A percentile compares a stretch with the other conserved stretches of the same genome.
phyloP scores from a whole-genome alignment of 2,329 filamentous ascomycete genomes.

The Orbilia blumenaviensis region DNA sequence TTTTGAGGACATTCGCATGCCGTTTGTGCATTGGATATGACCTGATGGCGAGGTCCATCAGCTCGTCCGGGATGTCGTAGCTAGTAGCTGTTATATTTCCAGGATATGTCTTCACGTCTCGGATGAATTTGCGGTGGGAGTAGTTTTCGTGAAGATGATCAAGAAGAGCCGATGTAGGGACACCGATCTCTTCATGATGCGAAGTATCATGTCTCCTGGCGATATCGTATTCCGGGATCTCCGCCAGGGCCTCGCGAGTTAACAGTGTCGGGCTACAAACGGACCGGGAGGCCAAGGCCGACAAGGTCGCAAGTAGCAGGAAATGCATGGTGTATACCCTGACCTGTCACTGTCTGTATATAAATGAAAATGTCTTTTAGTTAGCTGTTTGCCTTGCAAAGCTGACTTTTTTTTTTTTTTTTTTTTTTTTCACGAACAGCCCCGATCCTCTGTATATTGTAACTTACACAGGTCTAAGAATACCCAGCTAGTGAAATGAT shows the following conservation, averaged over 20 bases:
- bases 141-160: conserved; percentile 13
- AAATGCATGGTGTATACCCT: conserved; percentile 5
- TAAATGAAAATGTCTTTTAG: no score
- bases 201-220: background rate
- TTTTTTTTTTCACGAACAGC: no score
- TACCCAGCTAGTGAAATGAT: background rate
- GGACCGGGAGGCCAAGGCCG: conserved; percentile 7
- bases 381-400: no score
- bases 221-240: conserved; percentile 24
- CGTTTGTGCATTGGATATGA: conserved; percentile 34
- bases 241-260: background rate
- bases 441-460: background rate
- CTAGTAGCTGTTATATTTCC: background rate
- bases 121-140: conserved; percentile 21
- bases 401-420: no score
- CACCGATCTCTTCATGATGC: conserved; percentile 34
- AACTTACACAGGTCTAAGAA: background rate
- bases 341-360: background rate
- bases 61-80: conserved; percentile 31
- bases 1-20: background rate
- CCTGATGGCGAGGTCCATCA: conserved; percentile 18
- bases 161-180: conserved; percentile 12
- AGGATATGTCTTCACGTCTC: background rate
- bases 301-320: background rate
- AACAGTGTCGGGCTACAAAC: background rate